Conservation (phyloP, 139 green algal species). For the Chlorella sp. region DNA sequence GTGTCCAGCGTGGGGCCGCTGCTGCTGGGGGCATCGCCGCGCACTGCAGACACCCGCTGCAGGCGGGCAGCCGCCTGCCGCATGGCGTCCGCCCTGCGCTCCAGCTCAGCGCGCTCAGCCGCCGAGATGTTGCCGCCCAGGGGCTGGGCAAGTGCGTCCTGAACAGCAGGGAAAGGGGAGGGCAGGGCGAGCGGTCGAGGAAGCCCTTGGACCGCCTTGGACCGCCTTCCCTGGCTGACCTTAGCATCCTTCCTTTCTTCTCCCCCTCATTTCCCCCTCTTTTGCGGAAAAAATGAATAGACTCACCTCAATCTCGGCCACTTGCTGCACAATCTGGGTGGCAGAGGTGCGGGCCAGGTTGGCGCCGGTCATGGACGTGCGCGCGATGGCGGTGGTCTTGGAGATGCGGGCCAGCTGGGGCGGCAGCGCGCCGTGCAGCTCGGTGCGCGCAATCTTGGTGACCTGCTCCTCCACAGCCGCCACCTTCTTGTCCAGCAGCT, state of each 20-base stretch:
- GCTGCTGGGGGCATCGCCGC: background rate
- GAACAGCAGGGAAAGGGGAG: no score
- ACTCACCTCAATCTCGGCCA: no score
- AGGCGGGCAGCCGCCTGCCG: slow-evolving; percentile 3
- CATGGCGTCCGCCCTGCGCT: slow-evolving; percentile 15
- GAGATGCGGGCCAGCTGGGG: slow-evolving; percentile 30
- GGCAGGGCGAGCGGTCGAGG: no score
- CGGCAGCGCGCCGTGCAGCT: slow-evolving; percentile 32
- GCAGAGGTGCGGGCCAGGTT: slow-evolving; percentile 18
- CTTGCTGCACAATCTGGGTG: slow-evolving; percentile 21
- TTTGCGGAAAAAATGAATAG: no score
- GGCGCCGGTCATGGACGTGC: slow-evolving; percentile 28
- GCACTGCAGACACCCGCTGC: slow-evolving; percentile 15
- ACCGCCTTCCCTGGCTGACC: no score
- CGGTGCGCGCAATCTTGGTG: slow-evolving; percentile 1
- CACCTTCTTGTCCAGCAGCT: slow-evolving; percentile 73
- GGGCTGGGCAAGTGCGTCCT: slow-evolving; percentile 21
- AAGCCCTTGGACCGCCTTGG: no score
- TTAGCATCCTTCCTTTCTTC: no score
- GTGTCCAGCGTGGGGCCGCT: background rate
- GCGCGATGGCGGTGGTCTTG: slow-evolving; percentile 32
- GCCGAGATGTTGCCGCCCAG: slow-evolving; percentile 31
- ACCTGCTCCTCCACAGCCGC: slow-evolving; percentile 36
- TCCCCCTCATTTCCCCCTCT: no score
- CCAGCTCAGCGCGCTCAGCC: slow-evolving; percentile 15